Conservation (phyloP, 2,329 filamentous ascomycete species). For the Byssothecium circinans region DNA sequence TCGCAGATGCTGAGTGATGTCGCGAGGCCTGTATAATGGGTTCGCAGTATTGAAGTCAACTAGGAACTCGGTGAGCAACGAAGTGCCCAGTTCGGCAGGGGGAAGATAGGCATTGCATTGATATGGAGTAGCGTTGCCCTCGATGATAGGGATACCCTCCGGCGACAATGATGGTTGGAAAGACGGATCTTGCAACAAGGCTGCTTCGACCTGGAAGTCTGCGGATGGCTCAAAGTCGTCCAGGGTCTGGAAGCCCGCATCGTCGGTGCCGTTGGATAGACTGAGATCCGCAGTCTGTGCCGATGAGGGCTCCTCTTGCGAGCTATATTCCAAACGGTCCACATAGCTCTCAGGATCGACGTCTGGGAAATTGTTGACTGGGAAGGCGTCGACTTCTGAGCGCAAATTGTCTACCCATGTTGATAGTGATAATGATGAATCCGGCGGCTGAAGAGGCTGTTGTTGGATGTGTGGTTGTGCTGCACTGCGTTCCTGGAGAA, state of each 20-base stretch:
- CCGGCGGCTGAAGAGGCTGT: conserved; percentile 18
- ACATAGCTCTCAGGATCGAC: conserved; percentile 15
- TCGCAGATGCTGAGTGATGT: conserved; percentile 25
- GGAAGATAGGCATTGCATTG: conserved; percentile 22
- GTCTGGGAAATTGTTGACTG: conserved; percentile 11
- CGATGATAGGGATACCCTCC: neutral
- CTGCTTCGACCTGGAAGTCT: conserved; percentile 18
- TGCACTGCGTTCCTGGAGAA: conserved; percentile 24
- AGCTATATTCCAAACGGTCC: neutral
- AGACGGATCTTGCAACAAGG: conserved; percentile 15
- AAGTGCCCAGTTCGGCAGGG: conserved; percentile 24
- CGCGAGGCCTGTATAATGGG: conserved; percentile 24
- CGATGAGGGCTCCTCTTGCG: neutral
- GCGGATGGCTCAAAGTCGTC: conserved; percentile 10
- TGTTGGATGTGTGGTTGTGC: conserved; percentile 21
- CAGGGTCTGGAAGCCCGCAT: neutral
- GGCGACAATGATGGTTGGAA: conserved; percentile 5
- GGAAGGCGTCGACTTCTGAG: conserved; percentile 20
- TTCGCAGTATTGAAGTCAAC: conserved; percentile 29
- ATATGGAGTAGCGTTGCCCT: neutral
- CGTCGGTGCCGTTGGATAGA: neutral
- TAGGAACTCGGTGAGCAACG: conserved; percentile 26
- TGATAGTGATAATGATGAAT: conserved; percentile 16
- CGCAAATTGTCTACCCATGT: conserved; percentile 22
- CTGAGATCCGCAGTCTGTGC: neutral